These are phyloP conservation scores for Benincasa hispida DNA, from an alignment of 306 rosid species.

Conservation along the genomic window DNA sequence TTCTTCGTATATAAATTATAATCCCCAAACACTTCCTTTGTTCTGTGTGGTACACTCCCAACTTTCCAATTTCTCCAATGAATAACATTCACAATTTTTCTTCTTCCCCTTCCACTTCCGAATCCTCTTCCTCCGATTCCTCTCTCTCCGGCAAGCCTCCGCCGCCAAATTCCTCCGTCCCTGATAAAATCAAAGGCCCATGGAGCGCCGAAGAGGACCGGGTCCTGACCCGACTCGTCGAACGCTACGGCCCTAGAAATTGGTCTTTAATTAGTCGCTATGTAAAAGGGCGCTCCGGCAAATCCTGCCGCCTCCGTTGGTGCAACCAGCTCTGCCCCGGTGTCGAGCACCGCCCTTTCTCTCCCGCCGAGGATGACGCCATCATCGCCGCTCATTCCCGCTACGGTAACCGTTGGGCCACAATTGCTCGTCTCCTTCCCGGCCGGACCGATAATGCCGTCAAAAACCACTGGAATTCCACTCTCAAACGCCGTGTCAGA, in stretches of 20 bases:
- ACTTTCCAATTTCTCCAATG: background rate
- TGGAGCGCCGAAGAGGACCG: conserved; percentile 97
- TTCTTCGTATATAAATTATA: background rate
- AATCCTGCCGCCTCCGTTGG: conserved; percentile 91
- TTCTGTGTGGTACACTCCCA: background rate
- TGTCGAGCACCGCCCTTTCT: conserved; percentile 81
- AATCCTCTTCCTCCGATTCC: conserved; percentile 56
- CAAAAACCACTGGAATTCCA: conserved; percentile 96
- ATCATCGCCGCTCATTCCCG: conserved; percentile 65
- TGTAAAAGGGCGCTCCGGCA: conserved; percentile 79
- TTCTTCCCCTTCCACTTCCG: conserved; percentile 47
- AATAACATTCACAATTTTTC: conserved; percentile 27
- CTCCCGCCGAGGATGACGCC: conserved; percentile 60
- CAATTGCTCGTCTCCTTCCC: conserved; percentile 79
- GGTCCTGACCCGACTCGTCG: conserved; percentile 65
- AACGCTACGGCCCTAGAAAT: conserved; percentile 64
- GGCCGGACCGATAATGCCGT: conserved; percentile 96
- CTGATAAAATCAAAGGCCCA: conserved; percentile 69
- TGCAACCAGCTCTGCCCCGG: conserved; percentile 87
- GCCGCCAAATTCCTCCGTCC: background rate
- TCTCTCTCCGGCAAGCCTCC: conserved; percentile 12
- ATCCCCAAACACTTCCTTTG: background rate
- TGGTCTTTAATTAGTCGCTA: conserved; percentile 89
- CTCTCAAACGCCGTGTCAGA: conserved; percentile 56
- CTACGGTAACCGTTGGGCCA: conserved; percentile 92